These are phyloP conservation scores for Vitis amurensis DNA, from an alignment of 164 flowering plant genomes.

Conservation along the genomic window DNA sequence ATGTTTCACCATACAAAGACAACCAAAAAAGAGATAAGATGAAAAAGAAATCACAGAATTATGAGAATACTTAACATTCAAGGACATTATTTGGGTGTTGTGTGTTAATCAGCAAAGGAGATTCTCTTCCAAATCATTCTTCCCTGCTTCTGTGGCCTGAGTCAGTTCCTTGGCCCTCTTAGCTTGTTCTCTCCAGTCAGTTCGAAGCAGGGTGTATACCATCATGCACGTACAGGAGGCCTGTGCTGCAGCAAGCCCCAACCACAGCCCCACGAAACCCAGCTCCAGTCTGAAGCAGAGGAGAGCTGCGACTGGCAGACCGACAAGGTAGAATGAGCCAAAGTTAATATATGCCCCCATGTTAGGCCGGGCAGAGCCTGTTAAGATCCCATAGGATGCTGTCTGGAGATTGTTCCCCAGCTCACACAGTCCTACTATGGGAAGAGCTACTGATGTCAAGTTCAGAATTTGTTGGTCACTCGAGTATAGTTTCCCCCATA, in stretches of 20 bases:
- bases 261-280: conserved; percentile 44
- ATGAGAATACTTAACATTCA: no score
- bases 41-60: no score
- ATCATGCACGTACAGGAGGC: conserved; percentile 38
- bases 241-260: conserved; percentile 47
- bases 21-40: no score
- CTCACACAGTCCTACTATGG: conserved; percentile 48
- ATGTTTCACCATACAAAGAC: no score
- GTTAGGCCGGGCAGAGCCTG: conserved; percentile 42
- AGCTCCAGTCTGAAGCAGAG: conserved; percentile 24
- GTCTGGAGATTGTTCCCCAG: conserved; percentile 51
- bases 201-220: conserved; percentile 26
- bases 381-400: conserved; percentile 41
- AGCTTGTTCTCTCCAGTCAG: conserved; percentile 47
- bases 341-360: conserved; percentile 40
- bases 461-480: conserved; percentile 29
- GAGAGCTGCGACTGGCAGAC: conserved; percentile 38
- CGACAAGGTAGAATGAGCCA: conserved; percentile 40
- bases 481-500: conserved; percentile 44
- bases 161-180: conserved; percentile 44
- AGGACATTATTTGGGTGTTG: no score
- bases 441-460: conserved; percentile 36
- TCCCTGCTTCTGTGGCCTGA: conserved; percentile 6
- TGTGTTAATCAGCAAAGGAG: conserved; percentile 12
- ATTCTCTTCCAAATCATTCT: conserved; percentile 18